These are phyloP conservation scores for Nicotiana attenuata DNA, from an alignment of 257 asterid species.

Conservation along the genomic window DNA sequence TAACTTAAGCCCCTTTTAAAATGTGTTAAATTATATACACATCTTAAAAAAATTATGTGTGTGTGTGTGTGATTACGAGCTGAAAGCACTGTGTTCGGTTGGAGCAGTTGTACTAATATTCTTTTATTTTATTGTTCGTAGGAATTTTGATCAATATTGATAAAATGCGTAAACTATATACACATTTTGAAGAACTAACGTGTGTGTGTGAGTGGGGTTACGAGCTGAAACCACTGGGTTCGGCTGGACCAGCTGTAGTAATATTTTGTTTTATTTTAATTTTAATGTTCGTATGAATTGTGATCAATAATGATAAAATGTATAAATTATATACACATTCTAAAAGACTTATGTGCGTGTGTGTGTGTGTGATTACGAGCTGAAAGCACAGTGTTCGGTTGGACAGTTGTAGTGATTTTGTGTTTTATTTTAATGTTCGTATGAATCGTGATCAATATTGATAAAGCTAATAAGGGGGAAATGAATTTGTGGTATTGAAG, in stretches of 20 bases:
- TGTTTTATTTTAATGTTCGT: background rate
- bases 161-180: background rate
- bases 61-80: background rate
- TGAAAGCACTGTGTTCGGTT: background rate
- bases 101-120: background rate
- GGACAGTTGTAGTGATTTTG: background rate
- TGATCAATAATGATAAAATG: too few relatives aligned
- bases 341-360: background rate
- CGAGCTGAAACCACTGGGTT: too few relatives aligned
- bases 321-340: too few relatives aligned
- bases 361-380: background rate
- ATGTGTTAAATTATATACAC: background rate
- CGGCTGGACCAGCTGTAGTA: too few relatives aligned
- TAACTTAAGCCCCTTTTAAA: background rate
- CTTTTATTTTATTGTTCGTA: background rate
- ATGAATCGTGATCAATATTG: background rate
- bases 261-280: too few relatives aligned
- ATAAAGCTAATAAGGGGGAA: background rate
- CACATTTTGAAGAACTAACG: background rate
- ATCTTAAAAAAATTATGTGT: background rate
- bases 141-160: slow-evolving; percentile 1
- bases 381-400: background rate
- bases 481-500: slow-evolving; percentile 25
- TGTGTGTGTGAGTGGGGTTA: too few relatives aligned
- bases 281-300: too few relatives aligned